Percentiles rank a stretch among this genome's conserved stretches.
phyloP scores from a whole-genome alignment of 805 yeast genomes.

The Danielia reshetovae region DNA sequence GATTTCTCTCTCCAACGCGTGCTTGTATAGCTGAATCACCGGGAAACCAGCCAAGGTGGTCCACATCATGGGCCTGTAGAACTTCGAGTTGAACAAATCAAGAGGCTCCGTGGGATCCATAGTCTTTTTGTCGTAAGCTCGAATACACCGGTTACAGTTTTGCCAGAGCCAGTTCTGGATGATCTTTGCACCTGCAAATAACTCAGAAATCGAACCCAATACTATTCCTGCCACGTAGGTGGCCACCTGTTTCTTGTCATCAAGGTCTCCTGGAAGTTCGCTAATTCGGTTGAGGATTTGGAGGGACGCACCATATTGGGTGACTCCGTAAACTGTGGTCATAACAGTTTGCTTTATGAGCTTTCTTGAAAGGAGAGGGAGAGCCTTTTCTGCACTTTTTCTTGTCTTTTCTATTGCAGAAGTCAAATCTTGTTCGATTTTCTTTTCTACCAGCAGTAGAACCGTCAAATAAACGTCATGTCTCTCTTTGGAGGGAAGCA shows the following conservation, averaged over 20 bases:
- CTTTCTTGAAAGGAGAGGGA: conserved; percentile 24
- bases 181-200: conserved; percentile 30
- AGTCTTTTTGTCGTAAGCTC: conserved; percentile 21
- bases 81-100: conserved; percentile 19
- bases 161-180: conserved; percentile 35
- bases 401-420: conserved; percentile 1
- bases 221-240: conserved; percentile 11
- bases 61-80: conserved; percentile 39
- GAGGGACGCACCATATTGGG: conserved; percentile 30
- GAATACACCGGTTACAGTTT: conserved; percentile 28
- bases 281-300: conserved; percentile 29
- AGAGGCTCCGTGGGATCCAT: not conserved
- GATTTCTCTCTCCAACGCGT: conserved; percentile 11
- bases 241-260: conserved; percentile 2
- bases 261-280: conserved; percentile 6
- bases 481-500: conserved; percentile 20
- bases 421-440: conserved; percentile 8
- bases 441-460: conserved; percentile 19
- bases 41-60: conserved; percentile 39
- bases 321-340: conserved; percentile 46
- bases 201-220: conserved; percentile 14
- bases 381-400: conserved; percentile 13
- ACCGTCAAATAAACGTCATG: conserved; percentile 36
- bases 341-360: conserved; percentile 40
- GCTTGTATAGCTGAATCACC: conserved; percentile 33